Evolutionary conservation across 805 yeast genomes (phyloP), one percentile per base, ranked within the genome.

Genomic region (Wickerhamiella dianesei): DNA sequence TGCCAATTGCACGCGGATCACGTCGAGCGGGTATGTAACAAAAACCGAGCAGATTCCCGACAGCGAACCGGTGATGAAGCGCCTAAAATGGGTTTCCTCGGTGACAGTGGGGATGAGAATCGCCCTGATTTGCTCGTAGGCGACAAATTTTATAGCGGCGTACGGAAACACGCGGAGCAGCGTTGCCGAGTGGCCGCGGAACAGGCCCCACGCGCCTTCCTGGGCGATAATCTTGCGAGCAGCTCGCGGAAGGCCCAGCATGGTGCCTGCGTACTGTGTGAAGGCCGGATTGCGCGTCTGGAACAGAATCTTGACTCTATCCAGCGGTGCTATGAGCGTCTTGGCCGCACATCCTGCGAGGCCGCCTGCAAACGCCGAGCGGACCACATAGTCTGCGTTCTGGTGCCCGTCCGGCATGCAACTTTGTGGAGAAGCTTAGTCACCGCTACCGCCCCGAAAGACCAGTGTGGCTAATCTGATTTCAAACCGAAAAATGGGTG

Each of bases 181-280:
- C 0, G 98, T 92, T 1, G 94, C 96, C 3, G 95, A 84, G 62
- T 92, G 98, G 37, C 98, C 98, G 58, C 89, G 95, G 61, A 79
- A 89, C 46, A 92, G 74, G 1, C 98, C 98, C 40, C 67, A 52
- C 1, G 79, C 42, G 16, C 97, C 97, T 61, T 86, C 92, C 44
- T 67, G 70, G 5, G 55, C 47, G 66, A 76, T 76, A 21, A 92
- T 88, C 48, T 75, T 72, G 35, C 66, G 65, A 0, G 81, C 81
- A 0, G 98, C 97, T 42, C 69, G 67, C 51, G 77, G 70, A 46
- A 92, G 67, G 2, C 98, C 98, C 29, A 66, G 63, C 52, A 82
- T 75, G 1, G 89, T 77, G 14, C 96, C 96, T 5, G 94, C 71
- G 61, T 76, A 86, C 60, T 81, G 75, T 37, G 75, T 65, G 57